Evolutionary conservation across 1,284 basidiomycete genomes (phyloP).

Genomic region (Takashimella tepidaria): DNA sequence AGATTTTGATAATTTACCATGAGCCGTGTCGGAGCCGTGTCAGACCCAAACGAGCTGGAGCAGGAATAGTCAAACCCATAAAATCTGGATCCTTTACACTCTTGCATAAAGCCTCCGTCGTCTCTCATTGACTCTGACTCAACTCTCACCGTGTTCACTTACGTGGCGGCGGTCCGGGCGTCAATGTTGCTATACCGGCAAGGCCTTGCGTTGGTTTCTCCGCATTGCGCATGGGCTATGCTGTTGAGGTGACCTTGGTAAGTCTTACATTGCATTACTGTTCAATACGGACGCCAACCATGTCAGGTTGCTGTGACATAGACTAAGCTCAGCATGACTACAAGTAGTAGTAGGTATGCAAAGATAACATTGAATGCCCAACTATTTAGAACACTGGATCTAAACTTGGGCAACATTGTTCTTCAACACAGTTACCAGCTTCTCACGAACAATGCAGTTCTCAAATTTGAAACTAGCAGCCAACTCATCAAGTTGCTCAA

Average conservation of each 20-base stretch:
- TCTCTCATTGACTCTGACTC: slow-evolving; percentile 10
- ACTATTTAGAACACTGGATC: no score
- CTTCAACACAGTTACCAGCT: background rate
- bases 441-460: background rate
- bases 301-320: no score
- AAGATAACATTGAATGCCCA: no score
- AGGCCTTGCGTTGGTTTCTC: slow-evolving; percentile 14
- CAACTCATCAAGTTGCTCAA: background rate
- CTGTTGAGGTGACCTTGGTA: slow-evolving; percentile 14
- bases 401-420: no score
- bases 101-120: slow-evolving; percentile 8
- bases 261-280: background rate
- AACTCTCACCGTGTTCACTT: slow-evolving; percentile 2
- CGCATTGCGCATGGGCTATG: slow-evolving; percentile 6
- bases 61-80: no score
- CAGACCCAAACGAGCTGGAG: no score
- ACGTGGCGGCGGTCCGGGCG: no score
- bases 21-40: background rate
- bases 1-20: background rate
- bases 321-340: no score
- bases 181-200: slow-evolving; percentile 9
- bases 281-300: no score
- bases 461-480: background rate
- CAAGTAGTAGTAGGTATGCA: no score
- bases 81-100: background rate